These are phyloP conservation scores for Oryza meyeriana DNA, from an alignment of 176 grass and related monocot species.

Conservation along the genomic window DNA sequence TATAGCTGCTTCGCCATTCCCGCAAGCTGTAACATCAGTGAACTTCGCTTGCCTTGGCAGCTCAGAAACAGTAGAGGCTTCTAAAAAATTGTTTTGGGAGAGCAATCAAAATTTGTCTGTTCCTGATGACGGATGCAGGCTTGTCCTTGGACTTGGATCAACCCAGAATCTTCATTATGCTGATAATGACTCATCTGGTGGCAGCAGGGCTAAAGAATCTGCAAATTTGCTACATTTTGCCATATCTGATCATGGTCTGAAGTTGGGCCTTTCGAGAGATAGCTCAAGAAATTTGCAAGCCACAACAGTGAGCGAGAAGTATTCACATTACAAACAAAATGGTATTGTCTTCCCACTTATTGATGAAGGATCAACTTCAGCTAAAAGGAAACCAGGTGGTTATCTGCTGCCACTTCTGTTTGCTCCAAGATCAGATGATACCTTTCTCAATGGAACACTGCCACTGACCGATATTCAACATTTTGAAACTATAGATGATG, in stretches of 20 bases:
- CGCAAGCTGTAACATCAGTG: conserved; percentile 35
- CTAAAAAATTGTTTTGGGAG: conserved; percentile 36
- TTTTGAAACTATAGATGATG: conserved; percentile 18
- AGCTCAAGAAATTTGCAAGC: conserved; percentile 36
- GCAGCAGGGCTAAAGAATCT: conserved; percentile 41
- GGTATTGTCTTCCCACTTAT: conserved; percentile 46
- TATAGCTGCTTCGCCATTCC: conserved; percentile 21
- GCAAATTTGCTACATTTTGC: conserved; percentile 40
- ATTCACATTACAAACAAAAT: conserved; percentile 35
- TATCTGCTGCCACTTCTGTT: conserved; percentile 68
- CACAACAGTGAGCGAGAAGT: neutral
- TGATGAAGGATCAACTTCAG: conserved; percentile 87
- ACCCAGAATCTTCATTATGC: conserved; percentile 64
- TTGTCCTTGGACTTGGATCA: conserved; percentile 88
- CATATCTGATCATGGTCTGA: conserved; percentile 44
- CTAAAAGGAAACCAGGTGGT: conserved; percentile 72
- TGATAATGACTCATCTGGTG: conserved; percentile 30
- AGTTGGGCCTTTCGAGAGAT: conserved; percentile 48
- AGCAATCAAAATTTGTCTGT: conserved; percentile 26
- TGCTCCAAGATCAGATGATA: conserved; percentile 51
- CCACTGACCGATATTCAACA: conserved; percentile 27
- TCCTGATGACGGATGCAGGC: conserved; percentile 68
- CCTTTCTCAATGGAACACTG: conserved; percentile 13
- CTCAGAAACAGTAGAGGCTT: conserved; percentile 22
- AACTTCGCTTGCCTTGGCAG: conserved; percentile 33